Conservation (phyloP, 1,284 basidiomycete species). For the Neolentinus lepideus region DNA sequence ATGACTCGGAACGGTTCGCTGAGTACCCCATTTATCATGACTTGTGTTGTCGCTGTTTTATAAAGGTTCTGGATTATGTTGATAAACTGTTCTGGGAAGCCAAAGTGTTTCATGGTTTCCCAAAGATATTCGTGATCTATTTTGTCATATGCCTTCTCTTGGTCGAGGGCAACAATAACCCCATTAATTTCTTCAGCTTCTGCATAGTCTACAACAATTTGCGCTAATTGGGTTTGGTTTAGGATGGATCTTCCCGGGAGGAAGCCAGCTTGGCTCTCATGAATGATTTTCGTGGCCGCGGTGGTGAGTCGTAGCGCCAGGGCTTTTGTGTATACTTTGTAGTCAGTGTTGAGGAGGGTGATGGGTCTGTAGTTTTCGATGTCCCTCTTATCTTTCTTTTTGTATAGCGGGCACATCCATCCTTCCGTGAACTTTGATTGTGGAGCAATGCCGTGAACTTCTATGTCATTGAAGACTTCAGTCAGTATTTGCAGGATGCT, state of each 20-base stretch:
- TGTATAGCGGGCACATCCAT: conserved; percentile 27
- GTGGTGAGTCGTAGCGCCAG: conserved; percentile 13
- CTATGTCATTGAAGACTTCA: conserved; percentile 11
- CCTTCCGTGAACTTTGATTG: conserved; percentile 18
- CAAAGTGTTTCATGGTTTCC: conserved; percentile 11
- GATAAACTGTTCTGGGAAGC: conserved; percentile 16
- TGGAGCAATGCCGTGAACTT: conserved; percentile 6
- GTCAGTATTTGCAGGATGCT: conserved; percentile 10
- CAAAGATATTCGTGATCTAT: conserved; percentile 23
- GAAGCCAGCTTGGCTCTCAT: conserved; percentile 23
- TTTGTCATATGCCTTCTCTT: conserved; percentile 27
- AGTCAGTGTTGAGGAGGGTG: conserved; percentile 25
- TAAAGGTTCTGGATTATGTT: conserved; percentile 16
- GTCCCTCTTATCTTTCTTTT: conserved; percentile 20
- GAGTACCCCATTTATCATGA: conserved; percentile 20
- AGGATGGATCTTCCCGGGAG: conserved; percentile 16
- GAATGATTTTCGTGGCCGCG: conserved; percentile 10
- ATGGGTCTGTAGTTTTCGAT: conserved; percentile 26
- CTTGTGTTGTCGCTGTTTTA: conserved; percentile 12
- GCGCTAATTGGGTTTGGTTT: conserved; percentile 16
- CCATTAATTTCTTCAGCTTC: conserved; percentile 18
- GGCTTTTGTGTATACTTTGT: conserved; percentile 19
- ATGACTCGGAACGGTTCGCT: conserved; percentile 14
- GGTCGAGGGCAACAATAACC: conserved; percentile 20
- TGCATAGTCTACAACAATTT: conserved; percentile 15